Percentiles rank a stretch among this genome's conserved stretches.
phyloP scores from a whole-genome alignment of 495 filamentous ascomycete genomes.

The Hyaloscypha bicolor region DNA sequence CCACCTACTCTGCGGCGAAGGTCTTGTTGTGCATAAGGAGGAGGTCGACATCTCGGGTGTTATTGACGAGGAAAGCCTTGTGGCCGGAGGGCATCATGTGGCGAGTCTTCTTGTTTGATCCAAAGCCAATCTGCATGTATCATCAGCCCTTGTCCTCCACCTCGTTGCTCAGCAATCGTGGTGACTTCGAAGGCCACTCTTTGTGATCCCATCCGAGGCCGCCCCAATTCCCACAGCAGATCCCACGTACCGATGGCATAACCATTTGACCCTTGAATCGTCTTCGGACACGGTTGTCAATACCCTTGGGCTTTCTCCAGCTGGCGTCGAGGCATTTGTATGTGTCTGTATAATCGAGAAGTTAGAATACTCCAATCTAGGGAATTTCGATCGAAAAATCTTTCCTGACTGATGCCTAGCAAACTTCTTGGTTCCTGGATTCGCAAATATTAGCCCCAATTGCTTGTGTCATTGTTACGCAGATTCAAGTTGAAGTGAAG shows the following conservation, averaged over 20 bases:
- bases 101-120: conserved; percentile 96
- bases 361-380: not conserved
- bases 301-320: conserved; percentile 99
- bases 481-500: conserved; percentile 19
- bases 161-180: conserved; percentile 7
- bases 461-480: conserved; percentile 8
- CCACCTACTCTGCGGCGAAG: conserved; percentile 95
- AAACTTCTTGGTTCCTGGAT: conserved; percentile 82
- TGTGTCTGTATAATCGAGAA: conserved; percentile 48
- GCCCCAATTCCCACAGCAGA: conserved; percentile 11
- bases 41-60: conserved; percentile 91
- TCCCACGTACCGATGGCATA: conserved; percentile 91
- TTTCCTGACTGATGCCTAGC: conserved; percentile 87
- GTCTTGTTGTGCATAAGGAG: conserved; percentile 99
- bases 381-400: not conserved
- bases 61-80: conserved; percentile 99
- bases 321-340: conserved; percentile 84
- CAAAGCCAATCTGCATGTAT: conserved; percentile 82
- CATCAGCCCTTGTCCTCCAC: conserved; percentile 22
- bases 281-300: conserved; percentile 89
- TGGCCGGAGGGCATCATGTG: conserved; percentile 99
- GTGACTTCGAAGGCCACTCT: not conserved
- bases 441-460: conserved; percentile 7
- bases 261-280: conserved; percentile 92
- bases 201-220: conserved; percentile 6